Evolutionary conservation across 164 flowering plant species (phyloP), one percentile per base, ranked within the genome.

Genomic region (Liriodendron chinense): DNA sequence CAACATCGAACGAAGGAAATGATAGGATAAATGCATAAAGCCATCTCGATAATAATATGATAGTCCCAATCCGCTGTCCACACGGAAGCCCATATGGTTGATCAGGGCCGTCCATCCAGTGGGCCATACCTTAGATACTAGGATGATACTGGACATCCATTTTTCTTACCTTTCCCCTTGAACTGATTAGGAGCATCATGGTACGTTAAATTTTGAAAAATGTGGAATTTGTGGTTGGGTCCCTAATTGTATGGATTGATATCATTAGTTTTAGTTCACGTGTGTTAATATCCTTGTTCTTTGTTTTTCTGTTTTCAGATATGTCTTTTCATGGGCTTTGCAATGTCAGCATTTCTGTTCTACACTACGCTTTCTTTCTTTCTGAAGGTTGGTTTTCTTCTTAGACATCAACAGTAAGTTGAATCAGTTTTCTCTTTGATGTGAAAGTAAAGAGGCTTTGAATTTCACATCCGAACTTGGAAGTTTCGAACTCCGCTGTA

Each of bases 341-440:
- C 87, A 48, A 18, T 79, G 25, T 80, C 93, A 66, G 59, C 80
- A 61, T 86, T 89, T 72, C 18, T 82, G 76, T 88, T 91, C 85
- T 91, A 90, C 78, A 56, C 86, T 7, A 59, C 83, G 4, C 84
- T 76, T 76, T 90, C 96, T 2, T 85, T 84, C 78, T 83, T 91
- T 68, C 81, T 93, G n/a, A 83, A 87, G 96, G 96, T 91, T 10
- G 80, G 79, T 77, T 74, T 47, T 65, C 71, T 77, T 70, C 56
- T 61, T 56, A 5, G 22, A 24, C n/a, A 20, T 3, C 9, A 1
- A 28, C 9, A 12, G 70, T 21, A 25, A 70, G 48, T 34, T 34
- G 43, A 34, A 34, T 1, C 68, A n/a, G 16, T 56, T 8, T 64
- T 53, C 4, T 34, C 26, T 13, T 26, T 34, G 25, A 25, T 53